Percentiles rank a stretch among this genome's conserved stretches.
These are phyloP conservation scores for Tetrapisispora fleetii DNA, from an alignment of 805 yeast genomes.

Conservation along the genomic window DNA sequence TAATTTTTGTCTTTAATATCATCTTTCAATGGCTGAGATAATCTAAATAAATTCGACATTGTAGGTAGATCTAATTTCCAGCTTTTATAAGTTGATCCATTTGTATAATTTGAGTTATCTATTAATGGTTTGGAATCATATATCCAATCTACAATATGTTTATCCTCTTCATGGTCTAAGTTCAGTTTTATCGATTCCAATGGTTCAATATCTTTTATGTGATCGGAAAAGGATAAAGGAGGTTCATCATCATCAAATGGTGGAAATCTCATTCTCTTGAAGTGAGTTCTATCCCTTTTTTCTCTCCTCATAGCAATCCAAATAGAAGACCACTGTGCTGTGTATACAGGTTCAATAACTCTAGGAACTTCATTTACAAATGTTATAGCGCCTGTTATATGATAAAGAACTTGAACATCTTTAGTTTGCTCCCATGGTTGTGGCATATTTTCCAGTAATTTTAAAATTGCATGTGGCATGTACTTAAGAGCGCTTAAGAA, in stretches of 20 bases:
- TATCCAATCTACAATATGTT: constrained; percentile 60
- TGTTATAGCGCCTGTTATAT: constrained; percentile 86
- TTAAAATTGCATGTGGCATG: constrained; percentile 90
- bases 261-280: constrained; percentile 88
- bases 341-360: constrained; percentile 83
- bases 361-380: constrained; percentile 88
- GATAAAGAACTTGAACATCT: constrained; percentile 83
- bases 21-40: constrained; percentile 62
- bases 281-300: constrained; percentile 80
- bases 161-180: constrained; percentile 54
- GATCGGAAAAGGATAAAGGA: constrained; percentile 73
- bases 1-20: constrained; percentile 51
- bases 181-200: constrained; percentile 62
- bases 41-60: constrained; percentile 54
- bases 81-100: constrained; percentile 66
- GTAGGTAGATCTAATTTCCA: constrained; percentile 59
- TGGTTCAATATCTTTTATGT: constrained; percentile 62
- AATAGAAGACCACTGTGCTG: constrained; percentile 90
- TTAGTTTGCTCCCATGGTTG: constrained; percentile 93
- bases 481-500: constrained; percentile 86
- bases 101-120: constrained; percentile 44
- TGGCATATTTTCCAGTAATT: constrained; percentile 90
- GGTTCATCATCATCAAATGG: constrained; percentile 98
- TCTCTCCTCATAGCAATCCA: constrained; percentile 94
- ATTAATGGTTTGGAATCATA: constrained; percentile 67